These are phyloP conservation scores for Nepenthes alata DNA, from an alignment of 179 eudicot species.

Conservation along the genomic window DNA sequence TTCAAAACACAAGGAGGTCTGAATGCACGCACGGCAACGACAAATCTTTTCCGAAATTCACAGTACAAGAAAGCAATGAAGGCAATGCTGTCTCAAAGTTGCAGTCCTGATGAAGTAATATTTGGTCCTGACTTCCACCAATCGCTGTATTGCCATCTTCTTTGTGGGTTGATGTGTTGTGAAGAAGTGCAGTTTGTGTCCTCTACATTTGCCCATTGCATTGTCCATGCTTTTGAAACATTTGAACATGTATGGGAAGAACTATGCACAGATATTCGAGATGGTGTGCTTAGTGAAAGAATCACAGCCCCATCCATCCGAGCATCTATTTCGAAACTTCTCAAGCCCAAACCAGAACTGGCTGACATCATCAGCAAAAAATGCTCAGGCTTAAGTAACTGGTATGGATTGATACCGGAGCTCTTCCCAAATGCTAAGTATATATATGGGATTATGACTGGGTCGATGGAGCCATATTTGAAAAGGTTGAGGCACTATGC, in stretches of 20 bases:
- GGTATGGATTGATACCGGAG: constrained; percentile 46
- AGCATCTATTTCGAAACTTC: constrained; percentile 27
- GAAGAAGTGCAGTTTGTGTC: constrained; percentile 38
- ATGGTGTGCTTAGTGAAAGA: constrained; percentile 25
- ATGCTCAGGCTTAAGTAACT: constrained; percentile 31
- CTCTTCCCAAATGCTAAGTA: constrained; percentile 53
- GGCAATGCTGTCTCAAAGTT: constrained; percentile 48
- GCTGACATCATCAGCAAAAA: constrained; percentile 28
- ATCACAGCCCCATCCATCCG: constrained; percentile 31
- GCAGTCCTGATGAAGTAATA: constrained; percentile 63
- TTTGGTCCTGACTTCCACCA: constrained; percentile 42
- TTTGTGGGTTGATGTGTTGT: constrained; percentile 45
- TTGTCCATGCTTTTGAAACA: constrained; percentile 35
- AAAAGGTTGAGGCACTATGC: constrained; percentile 49
- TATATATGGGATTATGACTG: constrained; percentile 59
- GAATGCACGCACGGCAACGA: constrained; percentile 79
- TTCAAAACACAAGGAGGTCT: constrained; percentile 69
- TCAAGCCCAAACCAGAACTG: constrained; percentile 40
- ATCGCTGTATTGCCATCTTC: constrained; percentile 53
- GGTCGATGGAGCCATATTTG: constrained; percentile 64
- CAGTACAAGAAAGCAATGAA: constrained; percentile 40
- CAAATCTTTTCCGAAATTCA: constrained; percentile 56
- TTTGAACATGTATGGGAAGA: constrained; percentile 50
- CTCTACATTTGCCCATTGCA: constrained; percentile 54
- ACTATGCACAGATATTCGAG: constrained; percentile 34